Base-by-base conservation (phyloP, 192 early-diverging fungal species). In the Jimgerdemannia lactiflua region DNA sequence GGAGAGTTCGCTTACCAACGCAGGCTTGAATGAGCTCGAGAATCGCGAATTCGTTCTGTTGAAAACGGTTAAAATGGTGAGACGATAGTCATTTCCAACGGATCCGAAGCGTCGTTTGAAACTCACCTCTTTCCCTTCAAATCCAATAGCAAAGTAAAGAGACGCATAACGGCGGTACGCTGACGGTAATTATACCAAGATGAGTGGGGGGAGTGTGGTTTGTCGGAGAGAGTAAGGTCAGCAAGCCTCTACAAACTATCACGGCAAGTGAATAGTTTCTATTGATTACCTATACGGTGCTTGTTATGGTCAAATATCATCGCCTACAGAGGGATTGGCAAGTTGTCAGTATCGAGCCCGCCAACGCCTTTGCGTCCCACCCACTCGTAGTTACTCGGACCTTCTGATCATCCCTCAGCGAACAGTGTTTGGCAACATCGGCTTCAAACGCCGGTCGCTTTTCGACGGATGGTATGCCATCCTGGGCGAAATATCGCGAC, bases 31-130 rank as follows among this genome's bases (percentile, higher is more conserved):
- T 74, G 4, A 71, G 70, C 66, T 83, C 82, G 18, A 83, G 39
- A 19, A 79, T 77, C 11, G 72, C 71, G 73, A 83, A 70, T 71
- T 83, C 78, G 66, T 83, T 83, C 78, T 82, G 2, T 59, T 59
- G 49, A 6, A 59, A 6, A 59, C 14, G 49, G 6, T 59, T 59
- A 14, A 59, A 59, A 14, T 59, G 49, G 14, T 6, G 14, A 10
- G 49, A 59, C 14, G 49, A 59, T 59, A 59, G 49, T 59, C 49
- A 59, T 29, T 29, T 29, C 29, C 29, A 29, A 29, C 29, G 29
- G 1, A 29, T 29, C 29, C 0, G 29, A 29, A 29, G 29, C 29
- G 29, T 29, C 29, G 29, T 29, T 29, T 14, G 14, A 59, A 59
- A 59, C 49, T 14, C 49, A 59, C 49, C 49, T 59, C 49, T 59